Conservation (phyloP, 108 stramenopile species). For the Seminavis robusta region DNA sequence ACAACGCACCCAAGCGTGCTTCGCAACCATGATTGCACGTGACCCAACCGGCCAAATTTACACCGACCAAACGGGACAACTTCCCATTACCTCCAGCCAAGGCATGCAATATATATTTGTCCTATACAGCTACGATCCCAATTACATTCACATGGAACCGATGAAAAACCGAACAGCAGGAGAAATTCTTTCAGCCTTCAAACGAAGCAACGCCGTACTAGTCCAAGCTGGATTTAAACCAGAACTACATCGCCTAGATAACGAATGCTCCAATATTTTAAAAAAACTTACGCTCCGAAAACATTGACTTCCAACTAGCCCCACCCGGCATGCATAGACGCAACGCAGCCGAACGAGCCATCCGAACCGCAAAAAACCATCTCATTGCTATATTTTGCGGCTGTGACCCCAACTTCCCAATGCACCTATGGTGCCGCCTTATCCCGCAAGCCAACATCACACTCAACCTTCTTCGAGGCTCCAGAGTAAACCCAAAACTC, state of each 20-base stretch:
- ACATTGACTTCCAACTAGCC: constrained; percentile 32
- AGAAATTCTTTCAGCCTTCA: constrained; percentile 6
- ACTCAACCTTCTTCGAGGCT: too few relatives aligned
- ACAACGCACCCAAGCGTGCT: too few relatives aligned
- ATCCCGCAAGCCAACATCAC: too few relatives aligned
- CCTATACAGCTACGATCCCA: constrained; percentile 37
- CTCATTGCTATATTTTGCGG: too few relatives aligned
- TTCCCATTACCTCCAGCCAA: not conserved
- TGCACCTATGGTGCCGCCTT: too few relatives aligned
- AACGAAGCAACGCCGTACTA: not conserved
- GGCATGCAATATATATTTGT: constrained; percentile 21
- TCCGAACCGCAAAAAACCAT: too few relatives aligned
- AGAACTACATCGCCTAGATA: constrained; percentile 19
- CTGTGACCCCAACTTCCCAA: too few relatives aligned
- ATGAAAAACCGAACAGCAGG: constrained; percentile 1
- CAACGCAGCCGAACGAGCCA: constrained; percentile 47
- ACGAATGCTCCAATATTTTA: constrained; percentile 15
- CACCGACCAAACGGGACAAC: constrained; percentile 4
- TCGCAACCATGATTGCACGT: too few relatives aligned
- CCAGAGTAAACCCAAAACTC: too few relatives aligned
- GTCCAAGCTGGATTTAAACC: not conserved
- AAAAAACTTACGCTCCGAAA: constrained; percentile 3
- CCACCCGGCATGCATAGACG: constrained; percentile 29
- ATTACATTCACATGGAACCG: constrained; percentile 30
- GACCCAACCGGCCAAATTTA: constrained; percentile 26